Percentiles rank a stretch among this genome's conserved stretches.
These are phyloP conservation scores for Epichloe brachyelytri DNA, from an alignment of 2,329 filamentous ascomycete species.

Conservation along the genomic window DNA sequence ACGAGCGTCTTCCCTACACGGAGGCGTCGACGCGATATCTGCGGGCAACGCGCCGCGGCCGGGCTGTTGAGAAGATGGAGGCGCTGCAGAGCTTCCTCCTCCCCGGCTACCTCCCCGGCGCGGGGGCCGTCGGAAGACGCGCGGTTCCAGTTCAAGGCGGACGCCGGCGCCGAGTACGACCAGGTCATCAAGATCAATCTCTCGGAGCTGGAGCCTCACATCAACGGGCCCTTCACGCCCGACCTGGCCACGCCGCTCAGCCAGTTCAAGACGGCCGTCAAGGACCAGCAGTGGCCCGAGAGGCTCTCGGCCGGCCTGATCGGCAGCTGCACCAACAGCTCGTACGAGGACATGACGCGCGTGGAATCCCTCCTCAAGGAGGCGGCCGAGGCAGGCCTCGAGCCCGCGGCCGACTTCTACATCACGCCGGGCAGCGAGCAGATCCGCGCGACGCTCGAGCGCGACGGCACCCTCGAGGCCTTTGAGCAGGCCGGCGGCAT, in stretches of 20 bases:
- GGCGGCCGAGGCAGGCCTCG: slow-evolving; percentile 75
- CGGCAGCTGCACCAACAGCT: slow-evolving; percentile 97
- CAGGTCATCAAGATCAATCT: slow-evolving; percentile 84
- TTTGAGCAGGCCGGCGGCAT: slow-evolving; percentile 79
- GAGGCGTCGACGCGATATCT: slow-evolving; percentile 75
- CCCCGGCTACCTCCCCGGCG: slow-evolving; percentile 12
- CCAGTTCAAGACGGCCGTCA: slow-evolving; percentile 72
- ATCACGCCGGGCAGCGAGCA: slow-evolving; percentile 95
- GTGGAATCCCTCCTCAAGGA: slow-evolving; percentile 89
- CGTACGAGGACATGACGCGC: slow-evolving; percentile 96
- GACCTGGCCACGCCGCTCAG: slow-evolving; percentile 90
- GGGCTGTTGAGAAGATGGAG: slow-evolving; percentile 55
- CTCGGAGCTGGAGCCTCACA: slow-evolving; percentile 80
- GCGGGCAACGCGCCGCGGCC: slow-evolving; percentile 54
- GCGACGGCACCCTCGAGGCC: slow-evolving; percentile 74
- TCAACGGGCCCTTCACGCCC: slow-evolving; percentile 95
- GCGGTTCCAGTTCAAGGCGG: slow-evolving; percentile 58
- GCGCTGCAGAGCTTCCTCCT: slow-evolving; percentile 45
- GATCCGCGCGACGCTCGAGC: slow-evolving; percentile 84
- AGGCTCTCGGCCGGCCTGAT: slow-evolving; percentile 88
- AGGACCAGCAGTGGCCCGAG: slow-evolving; percentile 78
- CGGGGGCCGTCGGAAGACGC: slow-evolving; percentile 29
- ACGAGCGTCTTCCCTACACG: slow-evolving; percentile 90
- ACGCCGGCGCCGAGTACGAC: slow-evolving; percentile 76
- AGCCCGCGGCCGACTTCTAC: slow-evolving; percentile 84